phyloP scores from a whole-genome alignment of 805 yeast genomes.

The Cyberlindnera xishuangbannaensis region DNA sequence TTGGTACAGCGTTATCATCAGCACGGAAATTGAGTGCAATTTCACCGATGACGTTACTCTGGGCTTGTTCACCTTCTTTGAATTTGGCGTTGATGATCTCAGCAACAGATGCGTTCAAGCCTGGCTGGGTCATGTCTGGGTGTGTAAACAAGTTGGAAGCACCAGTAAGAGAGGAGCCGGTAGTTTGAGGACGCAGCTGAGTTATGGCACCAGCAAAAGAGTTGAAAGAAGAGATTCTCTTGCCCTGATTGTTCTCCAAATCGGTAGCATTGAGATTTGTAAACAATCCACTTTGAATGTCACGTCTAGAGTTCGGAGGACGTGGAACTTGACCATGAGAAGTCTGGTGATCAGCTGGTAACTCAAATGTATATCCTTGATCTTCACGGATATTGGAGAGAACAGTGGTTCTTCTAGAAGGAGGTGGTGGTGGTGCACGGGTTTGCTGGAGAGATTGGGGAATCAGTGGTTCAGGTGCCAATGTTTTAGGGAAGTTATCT shows the following conservation, averaged over 20 bases:
- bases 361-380: constrained; percentile 19
- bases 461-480: constrained; percentile 23
- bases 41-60: constrained; percentile 75
- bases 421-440: constrained; percentile 52
- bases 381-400: constrained; percentile 29
- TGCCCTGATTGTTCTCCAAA: constrained; percentile 22
- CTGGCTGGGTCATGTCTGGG: constrained; percentile 47
- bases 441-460: constrained; percentile 28
- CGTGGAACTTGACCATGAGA: constrained; percentile 16
- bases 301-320: constrained; percentile 27
- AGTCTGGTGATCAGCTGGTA: constrained; percentile 7
- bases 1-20: constrained; percentile 30
- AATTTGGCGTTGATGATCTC: constrained; percentile 75
- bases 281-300: constrained; percentile 42
- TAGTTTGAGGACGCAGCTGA: constrained; percentile 35
- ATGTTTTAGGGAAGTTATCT: constrained; percentile 24
- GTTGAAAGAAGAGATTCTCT: constrained; percentile 23
- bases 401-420: constrained; percentile 42
- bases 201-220: constrained; percentile 25
- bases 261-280: constrained; percentile 37
- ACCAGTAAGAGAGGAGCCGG: constrained; percentile 35
- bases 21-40: constrained; percentile 68
- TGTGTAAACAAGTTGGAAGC: constrained; percentile 39
- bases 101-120: constrained; percentile 78
- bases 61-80: constrained; percentile 56